Evolutionary conservation across 768 basidiomycete genomes (phyloP).

Genomic region (Leccinum uliginosum): DNA sequence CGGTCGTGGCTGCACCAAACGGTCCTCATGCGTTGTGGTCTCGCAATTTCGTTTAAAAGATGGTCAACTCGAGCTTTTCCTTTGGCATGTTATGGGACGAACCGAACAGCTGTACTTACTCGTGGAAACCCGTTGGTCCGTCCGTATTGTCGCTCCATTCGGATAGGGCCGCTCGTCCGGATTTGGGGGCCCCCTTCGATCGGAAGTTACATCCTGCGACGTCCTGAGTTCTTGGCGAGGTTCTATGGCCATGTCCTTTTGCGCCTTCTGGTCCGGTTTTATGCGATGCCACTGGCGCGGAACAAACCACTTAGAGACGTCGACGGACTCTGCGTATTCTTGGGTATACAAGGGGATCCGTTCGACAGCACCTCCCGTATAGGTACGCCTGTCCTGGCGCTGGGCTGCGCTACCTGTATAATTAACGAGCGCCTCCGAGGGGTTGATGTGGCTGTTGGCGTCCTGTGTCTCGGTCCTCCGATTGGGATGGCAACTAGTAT

Average conservation of each 20-base stretch:
- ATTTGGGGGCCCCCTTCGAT: constrained; percentile 19
- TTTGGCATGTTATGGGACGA: constrained; percentile 35
- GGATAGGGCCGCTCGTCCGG: constrained; percentile 29
- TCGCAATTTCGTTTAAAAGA: constrained; percentile 50
- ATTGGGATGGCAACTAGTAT: background rate
- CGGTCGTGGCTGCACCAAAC: constrained; percentile 33
- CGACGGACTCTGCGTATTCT: constrained; percentile 2
- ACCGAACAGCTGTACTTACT: constrained; percentile 37
- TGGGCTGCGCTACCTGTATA: constrained; percentile 1
- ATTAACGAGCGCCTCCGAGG: constrained; percentile 9
- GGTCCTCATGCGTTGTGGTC: constrained; percentile 31
- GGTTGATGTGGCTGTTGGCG: constrained; percentile 6
- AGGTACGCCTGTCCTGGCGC: constrained; percentile 10
- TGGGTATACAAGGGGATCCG: constrained; percentile 4
- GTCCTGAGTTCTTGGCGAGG: constrained; percentile 19
- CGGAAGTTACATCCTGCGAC: constrained; percentile 11
- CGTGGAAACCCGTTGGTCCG: constrained; percentile 33
- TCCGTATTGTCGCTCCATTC: constrained; percentile 31
- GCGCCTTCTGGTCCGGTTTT: constrained; percentile 13
- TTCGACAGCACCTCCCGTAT: constrained; percentile 1
- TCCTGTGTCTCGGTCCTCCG: constrained; percentile 7
- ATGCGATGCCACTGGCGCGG: constrained; percentile 4
- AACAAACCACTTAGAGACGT: background rate
- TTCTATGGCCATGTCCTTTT: constrained; percentile 5
- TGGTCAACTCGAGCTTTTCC: constrained; percentile 38